These are phyloP conservation scores for Diaporthe humulicola DNA, from an alignment of 2,329 filamentous ascomycete species.

Conservation along the genomic window DNA sequence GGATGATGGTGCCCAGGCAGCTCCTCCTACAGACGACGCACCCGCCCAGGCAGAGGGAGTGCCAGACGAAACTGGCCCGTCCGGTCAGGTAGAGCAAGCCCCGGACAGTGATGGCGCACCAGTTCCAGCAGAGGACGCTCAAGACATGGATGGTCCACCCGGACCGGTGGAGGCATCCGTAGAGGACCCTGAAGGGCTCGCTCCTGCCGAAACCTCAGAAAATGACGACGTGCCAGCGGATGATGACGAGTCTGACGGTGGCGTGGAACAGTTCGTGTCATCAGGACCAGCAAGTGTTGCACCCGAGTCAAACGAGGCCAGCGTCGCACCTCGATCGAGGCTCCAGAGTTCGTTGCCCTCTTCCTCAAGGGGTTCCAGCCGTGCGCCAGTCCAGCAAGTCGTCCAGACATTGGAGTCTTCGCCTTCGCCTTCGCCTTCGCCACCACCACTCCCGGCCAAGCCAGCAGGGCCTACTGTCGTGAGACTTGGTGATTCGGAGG, in stretches of 20 bases:
- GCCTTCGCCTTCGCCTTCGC: slow-evolving; percentile 19
- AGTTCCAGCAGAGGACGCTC: slow-evolving; percentile 8
- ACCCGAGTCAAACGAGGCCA: slow-evolving; percentile 20
- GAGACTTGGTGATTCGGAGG: slow-evolving; percentile 47
- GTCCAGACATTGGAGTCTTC: slow-evolving; percentile 13
- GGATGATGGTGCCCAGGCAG: background rate
- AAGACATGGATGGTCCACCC: background rate
- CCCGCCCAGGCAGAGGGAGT: background rate
- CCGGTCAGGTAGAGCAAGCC: background rate
- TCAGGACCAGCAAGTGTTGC: slow-evolving; percentile 38
- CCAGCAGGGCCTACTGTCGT: slow-evolving; percentile 50
- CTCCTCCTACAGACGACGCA: background rate
- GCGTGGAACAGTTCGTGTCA: slow-evolving; percentile 43
- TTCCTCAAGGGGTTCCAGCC: slow-evolving; percentile 16
- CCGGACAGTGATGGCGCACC: background rate
- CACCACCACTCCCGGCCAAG: slow-evolving; percentile 34
- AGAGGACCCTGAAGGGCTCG: background rate
- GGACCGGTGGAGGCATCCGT: background rate
- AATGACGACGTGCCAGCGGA: slow-evolving; percentile 25
- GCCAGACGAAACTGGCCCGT: background rate
- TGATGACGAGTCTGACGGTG: slow-evolving; percentile 42
- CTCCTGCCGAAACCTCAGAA: background rate
- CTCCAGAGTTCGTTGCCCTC: slow-evolving; percentile 6
- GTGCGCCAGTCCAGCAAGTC: background rate
- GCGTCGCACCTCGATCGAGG: slow-evolving; percentile 27